Conservation (phyloP, 805 yeast genomes). For the Monosporozyma servazzii region DNA sequence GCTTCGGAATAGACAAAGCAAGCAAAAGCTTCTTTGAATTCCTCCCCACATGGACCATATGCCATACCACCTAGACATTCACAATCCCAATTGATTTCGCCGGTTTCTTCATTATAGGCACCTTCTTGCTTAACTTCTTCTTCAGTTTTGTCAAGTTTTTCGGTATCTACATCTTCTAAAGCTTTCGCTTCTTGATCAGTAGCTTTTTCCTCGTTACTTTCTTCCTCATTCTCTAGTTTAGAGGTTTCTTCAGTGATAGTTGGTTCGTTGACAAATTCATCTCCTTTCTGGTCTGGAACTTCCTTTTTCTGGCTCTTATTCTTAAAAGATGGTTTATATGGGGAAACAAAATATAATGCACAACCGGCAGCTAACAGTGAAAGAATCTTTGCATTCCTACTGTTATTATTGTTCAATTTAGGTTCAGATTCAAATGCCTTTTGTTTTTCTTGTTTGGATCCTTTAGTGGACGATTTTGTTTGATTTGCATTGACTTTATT, state of each 20-base stretch:
- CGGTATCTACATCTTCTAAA: neutral
- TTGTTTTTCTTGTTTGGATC: neutral
- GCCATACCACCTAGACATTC: conserved; percentile 99
- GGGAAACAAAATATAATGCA: neutral
- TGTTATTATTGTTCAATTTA: neutral
- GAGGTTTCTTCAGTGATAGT: neutral
- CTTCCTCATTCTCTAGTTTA: neutral
- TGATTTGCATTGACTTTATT: neutral
- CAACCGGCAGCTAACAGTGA: neutral
- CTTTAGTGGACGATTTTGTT: neutral
- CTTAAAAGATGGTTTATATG: neutral
- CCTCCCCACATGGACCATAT: conserved; percentile 96
- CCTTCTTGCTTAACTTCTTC: conserved; percentile 40
- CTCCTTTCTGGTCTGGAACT: neutral
- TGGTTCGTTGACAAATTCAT: neutral
- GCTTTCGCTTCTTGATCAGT: neutral
- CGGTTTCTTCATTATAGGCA: conserved; percentile 93
- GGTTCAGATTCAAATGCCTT: neutral
- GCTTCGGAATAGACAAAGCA: conserved; percentile 91
- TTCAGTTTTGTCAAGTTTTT: conserved; percentile 73
- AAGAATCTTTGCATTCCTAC: neutral
- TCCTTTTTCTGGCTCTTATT: neutral
- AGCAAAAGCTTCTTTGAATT: conserved; percentile 87
- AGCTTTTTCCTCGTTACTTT: neutral
- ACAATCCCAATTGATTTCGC: conserved; percentile 99